phyloP scores from a whole-genome alignment of 164 flowering plant genomes.

The Magnolia changhungtana region DNA sequence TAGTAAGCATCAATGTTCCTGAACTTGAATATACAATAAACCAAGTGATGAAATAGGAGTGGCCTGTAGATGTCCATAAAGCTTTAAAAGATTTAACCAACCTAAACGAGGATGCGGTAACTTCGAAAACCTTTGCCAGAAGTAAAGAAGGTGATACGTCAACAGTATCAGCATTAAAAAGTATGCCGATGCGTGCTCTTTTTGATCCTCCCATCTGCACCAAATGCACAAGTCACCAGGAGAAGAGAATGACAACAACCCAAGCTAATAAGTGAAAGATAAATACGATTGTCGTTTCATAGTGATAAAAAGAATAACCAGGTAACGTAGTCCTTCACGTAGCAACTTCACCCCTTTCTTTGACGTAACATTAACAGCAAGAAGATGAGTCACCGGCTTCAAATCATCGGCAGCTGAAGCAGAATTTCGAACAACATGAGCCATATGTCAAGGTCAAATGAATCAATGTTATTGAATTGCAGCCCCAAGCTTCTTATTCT shows the following conservation, averaged over 20 bases:
- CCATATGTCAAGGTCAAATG: conserved; percentile 1
- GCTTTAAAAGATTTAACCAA: conserved; percentile 26
- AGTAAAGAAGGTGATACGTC: conserved; percentile 39
- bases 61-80: background rate
- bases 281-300: background rate
- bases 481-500: background rate
- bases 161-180: conserved; percentile 41
- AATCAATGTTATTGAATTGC: background rate
- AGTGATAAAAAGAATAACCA: conserved; percentile 44
- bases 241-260: conserved; percentile 2
- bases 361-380: conserved; percentile 64
- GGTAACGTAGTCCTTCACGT: conserved; percentile 75
- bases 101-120: conserved; percentile 68
- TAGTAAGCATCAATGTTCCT: background rate
- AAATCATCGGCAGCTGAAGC: conserved; percentile 74
- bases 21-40: background rate
- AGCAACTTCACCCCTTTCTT: conserved; percentile 75
- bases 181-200: conserved; percentile 68
- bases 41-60: background rate
- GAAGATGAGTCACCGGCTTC: conserved; percentile 94
- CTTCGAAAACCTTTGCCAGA: conserved; percentile 56
- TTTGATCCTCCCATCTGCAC: conserved; percentile 69
- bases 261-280: conserved; percentile 2
- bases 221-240: conserved; percentile 8
- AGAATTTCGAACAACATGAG: conserved; percentile 4